phyloP scores from a whole-genome alignment of 352 stramenopile species.

The Phytopythium oedochilum region DNA sequence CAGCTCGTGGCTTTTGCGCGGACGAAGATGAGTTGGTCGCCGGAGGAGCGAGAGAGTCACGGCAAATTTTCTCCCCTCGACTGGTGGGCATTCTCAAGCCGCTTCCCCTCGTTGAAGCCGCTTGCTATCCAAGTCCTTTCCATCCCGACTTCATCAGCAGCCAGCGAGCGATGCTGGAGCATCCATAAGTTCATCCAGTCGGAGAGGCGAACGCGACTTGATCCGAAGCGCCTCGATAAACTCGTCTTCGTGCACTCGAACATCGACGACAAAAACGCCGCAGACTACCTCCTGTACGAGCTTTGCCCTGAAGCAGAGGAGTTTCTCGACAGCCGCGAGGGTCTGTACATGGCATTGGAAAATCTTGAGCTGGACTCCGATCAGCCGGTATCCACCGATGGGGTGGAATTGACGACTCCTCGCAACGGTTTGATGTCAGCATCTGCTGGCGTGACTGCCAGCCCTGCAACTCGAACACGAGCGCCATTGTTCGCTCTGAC shows the following conservation, averaged over 20 bases:
- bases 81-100: conserved; percentile 7
- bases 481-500: no score
- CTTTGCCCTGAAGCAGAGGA: no score
- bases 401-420: no score
- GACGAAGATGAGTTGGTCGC: conserved; percentile 1
- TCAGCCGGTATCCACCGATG: no score
- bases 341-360: no score
- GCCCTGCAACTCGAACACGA: no score
- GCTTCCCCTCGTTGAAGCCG: neutral
- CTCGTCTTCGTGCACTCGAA: conserved; percentile 11
- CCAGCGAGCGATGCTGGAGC: conserved; percentile 13
- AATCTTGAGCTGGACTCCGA: no score
- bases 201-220: conserved; percentile 7
- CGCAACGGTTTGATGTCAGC: no score
- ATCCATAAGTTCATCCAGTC: conserved; percentile 13
- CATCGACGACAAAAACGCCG: neutral
- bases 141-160: conserved; percentile 10
- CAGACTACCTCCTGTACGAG: no score
- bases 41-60: neutral
- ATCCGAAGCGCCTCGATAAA: conserved; percentile 7
- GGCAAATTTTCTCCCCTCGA: conserved; percentile 4
- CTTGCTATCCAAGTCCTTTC: conserved; percentile 5
- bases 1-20: conserved; percentile 2
- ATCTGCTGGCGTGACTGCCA: no score
- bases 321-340: no score